Base-by-base conservation (phyloP, 805 yeast species). In the Naumovozyma dairenensis region DNA sequence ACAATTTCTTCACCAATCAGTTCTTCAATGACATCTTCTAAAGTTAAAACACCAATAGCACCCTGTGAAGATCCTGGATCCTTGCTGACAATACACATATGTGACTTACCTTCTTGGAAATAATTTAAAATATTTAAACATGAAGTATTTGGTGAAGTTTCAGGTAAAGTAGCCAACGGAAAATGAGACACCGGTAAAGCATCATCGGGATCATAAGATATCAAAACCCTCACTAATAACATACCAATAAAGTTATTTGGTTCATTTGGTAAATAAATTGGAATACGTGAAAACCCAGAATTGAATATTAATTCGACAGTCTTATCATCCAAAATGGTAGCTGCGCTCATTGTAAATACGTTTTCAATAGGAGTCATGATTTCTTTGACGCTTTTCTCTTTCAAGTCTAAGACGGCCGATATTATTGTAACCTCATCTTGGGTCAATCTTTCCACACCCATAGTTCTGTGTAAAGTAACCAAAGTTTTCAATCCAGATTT, bases 11-110 rank as follows among this genome's bases (percentile, higher is more conserved):
- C 97, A 32, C 98, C 98, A 57, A 89, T 89, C 43, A 89, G 69
- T 60, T 89, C 98, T 59, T 89, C 98, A 52, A 89, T 92, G n/a
- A 89, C 96, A 53, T 89, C 98, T 60, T 89, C 98, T 40, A 89
- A 66, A 1, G 98, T 89, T 28, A 89, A 65, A 7, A 89, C 94
- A 43, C 98, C 98, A 21, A 80, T 55, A 1, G 96, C 92, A 15
- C 96, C 96, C 25, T 68, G 66, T 1, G 80, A 69, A 46, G 69
- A 73, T 28, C 98, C 98, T 0, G 97, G 97, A 29, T 67, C 67
- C 37, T 77, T 78, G 43, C 89, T 77, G 6, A 89, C 96, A 24
- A 87, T 77, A 49, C 92, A 89, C 98, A 89, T 89, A 60, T 89
- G 98, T 1, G 94, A 80, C 59, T 86, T 87, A 40, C 98, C 98